Evolutionary conservation across 1,284 basidiomycete genomes (phyloP), one percentile per base, ranked within the genome.

Genomic region (Puccinia horiana): DNA sequence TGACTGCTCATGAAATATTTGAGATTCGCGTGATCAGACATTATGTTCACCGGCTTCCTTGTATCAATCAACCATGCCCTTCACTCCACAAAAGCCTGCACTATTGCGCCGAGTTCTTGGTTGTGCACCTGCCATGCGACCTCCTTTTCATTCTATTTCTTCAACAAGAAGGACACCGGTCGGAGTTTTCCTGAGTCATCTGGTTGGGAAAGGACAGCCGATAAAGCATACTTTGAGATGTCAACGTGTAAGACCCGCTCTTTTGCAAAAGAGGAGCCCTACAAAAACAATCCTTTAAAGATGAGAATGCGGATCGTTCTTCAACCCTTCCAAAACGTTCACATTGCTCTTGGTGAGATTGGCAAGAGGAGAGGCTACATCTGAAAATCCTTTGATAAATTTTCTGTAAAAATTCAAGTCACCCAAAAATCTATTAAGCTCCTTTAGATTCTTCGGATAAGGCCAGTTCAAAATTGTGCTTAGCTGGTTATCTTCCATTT

Each of bases 231-330:
- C 47, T 81, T 77, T 18, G 83, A 84, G 40, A 54, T 83, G 70
- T 35, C 75, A 29, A 54, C 65, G 11, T 89, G 88, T 37, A 86
- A 56, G 35, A 56, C 35, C 56, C 73, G 35, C 35, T 8, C n/a
- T 56, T 44, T 20, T 49, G 49, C 16, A 76, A 32, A 26, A 76
- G 47, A 56, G 73, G 44, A 14, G 73, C 44, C 14, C 18, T 20
- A 18, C 44, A n/a, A 58, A 76, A 76, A 4, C 8, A 18, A 20
- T 37, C 23, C 29, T 49, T 54, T 26, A 76, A 56, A 26, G 18
- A 32, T 20, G 12, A 8, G 37, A 76, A 76, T 8, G 73, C n/a
- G 5, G 18, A 32, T 16, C 18, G 47, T 20, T 37, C 8, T 42
- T n/a, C 37, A 18, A 29, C 12, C 20, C 5, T 11, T 40, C 20